Conservation (phyloP, 257 asterid species). For the Eucommia ulmoides region DNA sequence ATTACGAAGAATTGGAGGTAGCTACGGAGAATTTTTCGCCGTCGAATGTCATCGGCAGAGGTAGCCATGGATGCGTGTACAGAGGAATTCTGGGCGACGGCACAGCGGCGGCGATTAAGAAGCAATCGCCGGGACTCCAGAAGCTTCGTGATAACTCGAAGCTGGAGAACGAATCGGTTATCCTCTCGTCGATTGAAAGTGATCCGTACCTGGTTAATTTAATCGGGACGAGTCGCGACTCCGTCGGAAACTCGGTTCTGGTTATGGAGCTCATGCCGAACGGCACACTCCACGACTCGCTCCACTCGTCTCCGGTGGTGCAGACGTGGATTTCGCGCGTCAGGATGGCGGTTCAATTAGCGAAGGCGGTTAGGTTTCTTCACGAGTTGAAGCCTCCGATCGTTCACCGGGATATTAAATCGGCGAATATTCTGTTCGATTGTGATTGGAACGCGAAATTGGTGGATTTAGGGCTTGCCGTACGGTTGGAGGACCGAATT, state of each 20-base stretch:
- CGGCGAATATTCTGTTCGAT: conserved; percentile 50
- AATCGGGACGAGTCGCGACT: conserved; percentile 31
- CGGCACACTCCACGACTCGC: conserved; percentile 46
- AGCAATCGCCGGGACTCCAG: conserved; percentile 42
- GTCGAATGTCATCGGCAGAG: conserved; percentile 50
- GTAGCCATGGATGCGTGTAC: conserved; percentile 72
- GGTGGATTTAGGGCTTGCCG: conserved; percentile 65
- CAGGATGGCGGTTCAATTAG: conserved; percentile 33
- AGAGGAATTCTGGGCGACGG: conserved; percentile 31
- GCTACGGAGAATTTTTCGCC: conserved; percentile 47
- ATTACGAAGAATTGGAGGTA: conserved; percentile 30
- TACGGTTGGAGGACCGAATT: conserved; percentile 5
- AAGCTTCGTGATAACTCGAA: conserved; percentile 46
- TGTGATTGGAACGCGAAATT: conserved; percentile 30
- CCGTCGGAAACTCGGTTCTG: conserved; percentile 15
- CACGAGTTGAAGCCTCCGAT: conserved; percentile 34
- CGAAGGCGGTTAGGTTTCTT: conserved; percentile 28
- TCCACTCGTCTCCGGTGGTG: conserved; percentile 5
- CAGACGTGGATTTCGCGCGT: conserved; percentile 35
- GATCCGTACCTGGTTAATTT: conserved; percentile 25
- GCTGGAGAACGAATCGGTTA: conserved; percentile 39
- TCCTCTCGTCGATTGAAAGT: conserved; percentile 28
- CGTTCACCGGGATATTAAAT: conserved; percentile 61
- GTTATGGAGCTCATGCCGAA: conserved; percentile 54
- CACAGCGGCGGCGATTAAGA: conserved; percentile 47